phyloP scores from a whole-genome alignment of 371 early-diverging fungal species.

The Coelomomyces lativittatus region DNA sequence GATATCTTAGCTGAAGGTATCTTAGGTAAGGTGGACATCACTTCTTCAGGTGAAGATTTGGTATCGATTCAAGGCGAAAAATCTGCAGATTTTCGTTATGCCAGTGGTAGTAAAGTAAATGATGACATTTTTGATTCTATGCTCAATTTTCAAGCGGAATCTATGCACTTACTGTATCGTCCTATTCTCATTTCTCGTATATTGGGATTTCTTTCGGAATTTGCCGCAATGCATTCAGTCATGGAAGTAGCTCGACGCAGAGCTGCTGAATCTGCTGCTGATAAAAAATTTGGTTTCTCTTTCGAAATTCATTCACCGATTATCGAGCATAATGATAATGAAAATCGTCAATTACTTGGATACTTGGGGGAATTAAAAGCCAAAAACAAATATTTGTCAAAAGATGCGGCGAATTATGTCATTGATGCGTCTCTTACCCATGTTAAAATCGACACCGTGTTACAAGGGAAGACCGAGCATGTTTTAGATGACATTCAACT shows the following conservation, averaged over 20 bases:
- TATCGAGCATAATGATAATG: constrained; percentile 19
- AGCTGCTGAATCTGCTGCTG: constrained; percentile 54
- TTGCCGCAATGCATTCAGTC: constrained; percentile 68
- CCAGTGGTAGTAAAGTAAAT: constrained; percentile 40
- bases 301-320: constrained; percentile 70
- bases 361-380: constrained; percentile 75
- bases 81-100: constrained; percentile 65
- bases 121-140: constrained; percentile 56
- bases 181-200: constrained; percentile 39
- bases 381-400: constrained; percentile 51
- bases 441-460: background rate
- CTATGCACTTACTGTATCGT: constrained; percentile 55
- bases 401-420: constrained; percentile 1
- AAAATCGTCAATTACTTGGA: constrained; percentile 44
- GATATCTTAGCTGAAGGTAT: constrained; percentile 56
- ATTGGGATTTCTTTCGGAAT: constrained; percentile 47
- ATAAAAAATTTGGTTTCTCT: constrained; percentile 63
- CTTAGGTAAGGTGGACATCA: constrained; percentile 63
- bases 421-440: background rate
- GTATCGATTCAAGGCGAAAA: constrained; percentile 62
- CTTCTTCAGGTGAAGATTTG: constrained; percentile 1
- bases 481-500: background rate
- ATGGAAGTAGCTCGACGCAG: constrained; percentile 70
- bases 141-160: constrained; percentile 55
- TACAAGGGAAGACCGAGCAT: background rate